Evolutionary conservation across 192 early-diverging fungal genomes (phyloP), one percentile per base, ranked within the genome.

Genomic region (Helicostylum pulchrum): DNA sequence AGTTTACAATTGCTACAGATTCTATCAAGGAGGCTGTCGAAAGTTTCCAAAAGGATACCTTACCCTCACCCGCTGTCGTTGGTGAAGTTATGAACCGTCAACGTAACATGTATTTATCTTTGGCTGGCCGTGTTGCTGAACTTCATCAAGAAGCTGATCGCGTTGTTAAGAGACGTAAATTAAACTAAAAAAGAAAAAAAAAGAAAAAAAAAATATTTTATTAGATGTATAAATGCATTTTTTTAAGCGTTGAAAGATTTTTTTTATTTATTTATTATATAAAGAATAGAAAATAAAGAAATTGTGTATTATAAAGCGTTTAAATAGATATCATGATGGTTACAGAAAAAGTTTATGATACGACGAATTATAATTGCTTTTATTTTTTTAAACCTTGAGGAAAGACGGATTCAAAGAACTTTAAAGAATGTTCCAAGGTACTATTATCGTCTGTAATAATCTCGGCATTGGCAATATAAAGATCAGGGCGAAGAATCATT

Each of bases 401-500:
- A 10, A 39, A 39, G 9, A 39, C 9, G 9, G 36, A 39, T 39
- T 39, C 36, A 39, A 39, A 10, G 36, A 39, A 39, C 9, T 39
- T 39, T 39, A 39, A 39, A 39, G 36, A 39, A 9, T 39, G 36
- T 4, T 39, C 9, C 9, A 39, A 10, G 5, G 36, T 39, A 39
- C 0, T 0, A 6, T 10, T 10, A 39, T 39, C n/a, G n/a, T n/a
- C 36, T 0, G 5, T 6, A 0, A 39, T 5, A 0, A 39, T 39
- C 36, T 39, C 6, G 36, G 23, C 42, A 19, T 67, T 50, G 14
- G 65, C 53, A 7, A 73, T 54, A 53, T 68, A 73, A 21, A 42
- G 51, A 50, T 73, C 72, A 11, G 72, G 72, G 17, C 72, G 52
- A 4, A 73, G 3, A n/a, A 73, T 23, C 7, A 73, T 30, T 20